Percentiles rank a stretch among this genome's conserved stretches.
phyloP scores from a whole-genome alignment of 768 basidiomycete species.

The Suillus americanus region DNA sequence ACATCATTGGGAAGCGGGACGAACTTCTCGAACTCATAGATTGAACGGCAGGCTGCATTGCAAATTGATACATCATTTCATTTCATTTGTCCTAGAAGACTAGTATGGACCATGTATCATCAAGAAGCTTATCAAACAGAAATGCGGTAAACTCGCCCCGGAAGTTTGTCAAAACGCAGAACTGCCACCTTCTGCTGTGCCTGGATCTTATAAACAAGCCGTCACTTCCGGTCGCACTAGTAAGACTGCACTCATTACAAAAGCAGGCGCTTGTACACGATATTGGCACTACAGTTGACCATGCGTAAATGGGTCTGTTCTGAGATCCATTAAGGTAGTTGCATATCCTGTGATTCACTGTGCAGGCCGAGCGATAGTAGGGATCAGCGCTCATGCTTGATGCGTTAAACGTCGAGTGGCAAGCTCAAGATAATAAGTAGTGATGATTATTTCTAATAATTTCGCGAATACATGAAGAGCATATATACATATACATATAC shows the following conservation, averaged over 20 bases:
- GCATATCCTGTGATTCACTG: too few species aligned
- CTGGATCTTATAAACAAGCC: not conserved
- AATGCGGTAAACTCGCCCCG: not conserved
- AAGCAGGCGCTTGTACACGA: too few species aligned
- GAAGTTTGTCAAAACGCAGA: not conserved
- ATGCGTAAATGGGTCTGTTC: too few species aligned
- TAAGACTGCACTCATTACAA: too few species aligned
- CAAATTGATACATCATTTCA: not conserved
- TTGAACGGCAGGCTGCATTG: not conserved
- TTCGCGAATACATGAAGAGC: not conserved
- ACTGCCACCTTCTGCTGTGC: not conserved
- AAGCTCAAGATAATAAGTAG: not conserved
- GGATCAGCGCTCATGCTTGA: too few species aligned
- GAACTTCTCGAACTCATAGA: conserved; percentile 20
- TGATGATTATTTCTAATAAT: not conserved
- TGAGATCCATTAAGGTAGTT: too few species aligned
- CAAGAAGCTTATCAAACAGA: not conserved
- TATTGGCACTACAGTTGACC: too few species aligned
- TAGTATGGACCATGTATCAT: not conserved
- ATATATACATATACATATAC: too few species aligned
- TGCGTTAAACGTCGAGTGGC: too few species aligned
- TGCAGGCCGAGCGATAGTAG: too few species aligned
- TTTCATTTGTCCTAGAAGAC: not conserved
- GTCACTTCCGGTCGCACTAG: too few species aligned
- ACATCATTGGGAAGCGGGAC: conserved; percentile 56